Base-by-base conservation (phyloP, 352 stramenopile genomes). In the Globisporangium mamillatum region DNA sequence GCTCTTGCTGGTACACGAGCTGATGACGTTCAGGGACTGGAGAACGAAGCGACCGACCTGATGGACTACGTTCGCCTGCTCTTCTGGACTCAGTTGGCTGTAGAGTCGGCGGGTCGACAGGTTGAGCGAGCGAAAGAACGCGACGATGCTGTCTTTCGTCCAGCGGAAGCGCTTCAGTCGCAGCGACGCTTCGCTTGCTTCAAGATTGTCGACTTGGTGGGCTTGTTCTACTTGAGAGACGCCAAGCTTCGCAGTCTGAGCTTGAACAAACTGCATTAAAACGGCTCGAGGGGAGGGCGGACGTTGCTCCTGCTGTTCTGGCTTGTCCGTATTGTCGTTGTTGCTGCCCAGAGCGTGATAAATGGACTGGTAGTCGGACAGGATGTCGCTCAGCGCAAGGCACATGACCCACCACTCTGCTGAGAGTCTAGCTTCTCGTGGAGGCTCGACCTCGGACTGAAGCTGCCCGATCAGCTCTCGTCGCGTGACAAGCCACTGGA, bases 111-210 rank as follows among this genome's bases (percentile, higher is more conserved):
- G 70, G 4, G 67, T 77, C 1, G 70, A 79, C 8, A 77, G 60
- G 53, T 79, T 79, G 2, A 76, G 66, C 53, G 68, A 73, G 18
- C 71, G 74, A n/a, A 76, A 63, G 46, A 73, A 80, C 1, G 55
- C 41, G 16, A 71, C 58, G 9, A 78, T 68, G 8, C 60, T 53
- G 18, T 63, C 70, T 29, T 50, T 62, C n/a, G 62, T 44, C 71
- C 74, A 80, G 18, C 29, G 24, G 46, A 73, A 70, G 10, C 16
- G 34, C 0, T 63, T 63, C 38, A 72, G 54, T 9, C 16, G 20
- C 56, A 57, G 50, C 50, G 50, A 57, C 14, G 50, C 22, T 32
- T 57, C 60, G 18, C 41, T 24, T 9, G 12, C 20, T 7, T 36
- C 27, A 22, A 38, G 7, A 20, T 52, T 6, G 22, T 34, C 9